Evolutionary conservation across 805 yeast species (phyloP).

Genomic region (Yarrowia sp.): DNA sequence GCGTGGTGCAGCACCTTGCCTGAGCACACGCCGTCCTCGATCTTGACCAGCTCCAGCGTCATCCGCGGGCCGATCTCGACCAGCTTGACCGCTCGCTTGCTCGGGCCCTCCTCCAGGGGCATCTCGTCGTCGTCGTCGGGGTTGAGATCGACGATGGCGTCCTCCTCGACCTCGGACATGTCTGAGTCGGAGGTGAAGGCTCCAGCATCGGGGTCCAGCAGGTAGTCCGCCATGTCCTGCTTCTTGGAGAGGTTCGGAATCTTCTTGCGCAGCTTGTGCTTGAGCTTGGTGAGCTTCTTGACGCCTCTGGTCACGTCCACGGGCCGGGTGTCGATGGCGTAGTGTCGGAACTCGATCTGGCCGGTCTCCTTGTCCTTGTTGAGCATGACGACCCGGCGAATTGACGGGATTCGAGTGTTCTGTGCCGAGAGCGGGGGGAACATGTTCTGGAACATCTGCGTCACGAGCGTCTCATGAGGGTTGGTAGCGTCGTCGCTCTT

Average conservation of each 20-base stretch:
- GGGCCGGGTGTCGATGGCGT: constrained; percentile 78
- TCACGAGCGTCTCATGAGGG: constrained; percentile 71
- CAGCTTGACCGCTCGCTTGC: constrained; percentile 82
- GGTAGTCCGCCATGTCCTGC: constrained; percentile 75
- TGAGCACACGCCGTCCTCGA: constrained; percentile 86
- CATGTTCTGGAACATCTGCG: constrained; percentile 91
- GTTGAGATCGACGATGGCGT: constrained; percentile 32
- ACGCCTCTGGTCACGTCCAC: constrained; percentile 68
- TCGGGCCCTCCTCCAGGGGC: constrained; percentile 32
- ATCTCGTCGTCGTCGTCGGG: constrained; percentile 20
- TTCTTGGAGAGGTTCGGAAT: constrained; percentile 69
- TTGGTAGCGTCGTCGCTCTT: constrained; percentile 55
- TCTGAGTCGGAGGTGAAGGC: constrained; percentile 71
- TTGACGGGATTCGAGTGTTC: constrained; percentile 64
- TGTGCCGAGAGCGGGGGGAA: constrained; percentile 94
- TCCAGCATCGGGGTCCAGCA: constrained; percentile 77
- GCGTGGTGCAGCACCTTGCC: constrained; percentile 89
- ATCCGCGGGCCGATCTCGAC: constrained; percentile 93
- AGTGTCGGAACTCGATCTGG: constrained; percentile 82
- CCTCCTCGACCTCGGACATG: constrained; percentile 79
- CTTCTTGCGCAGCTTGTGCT: constrained; percentile 56
- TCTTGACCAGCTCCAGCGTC: constrained; percentile 70
- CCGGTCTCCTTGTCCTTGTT: constrained; percentile 71
- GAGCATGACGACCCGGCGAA: constrained; percentile 81
- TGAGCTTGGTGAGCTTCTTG: constrained; percentile 64